Conservation (phyloP, 140 eudicot genomes). For the Oenanthe javanica region DNA sequence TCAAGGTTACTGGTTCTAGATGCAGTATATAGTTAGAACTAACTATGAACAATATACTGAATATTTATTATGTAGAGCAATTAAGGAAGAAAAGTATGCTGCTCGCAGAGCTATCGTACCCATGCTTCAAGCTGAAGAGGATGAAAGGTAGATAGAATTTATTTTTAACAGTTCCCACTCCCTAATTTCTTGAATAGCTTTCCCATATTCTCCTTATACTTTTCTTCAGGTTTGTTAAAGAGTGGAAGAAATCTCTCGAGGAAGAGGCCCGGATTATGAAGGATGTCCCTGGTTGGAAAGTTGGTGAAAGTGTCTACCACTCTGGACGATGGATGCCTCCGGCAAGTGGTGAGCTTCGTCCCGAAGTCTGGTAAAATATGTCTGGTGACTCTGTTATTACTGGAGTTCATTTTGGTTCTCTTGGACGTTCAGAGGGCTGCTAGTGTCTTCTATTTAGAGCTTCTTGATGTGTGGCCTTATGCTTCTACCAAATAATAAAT, state of each 20-base stretch:
- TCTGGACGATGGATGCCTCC: slow-evolving; percentile 99
- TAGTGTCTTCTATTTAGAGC: neutral
- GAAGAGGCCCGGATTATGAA: slow-evolving; percentile 96
- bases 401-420: neutral
- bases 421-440: neutral
- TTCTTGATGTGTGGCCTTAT: neutral
- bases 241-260: slow-evolving; percentile 78
- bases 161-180: neutral
- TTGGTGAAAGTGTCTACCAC: slow-evolving; percentile 86
- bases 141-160: slow-evolving; percentile 57
- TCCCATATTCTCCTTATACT: neutral
- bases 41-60: neutral
- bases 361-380: slow-evolving; percentile 73
- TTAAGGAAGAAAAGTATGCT: slow-evolving; percentile 80
- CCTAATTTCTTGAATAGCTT: neutral
- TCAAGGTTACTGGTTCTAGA: neutral
- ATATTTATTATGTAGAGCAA: slow-evolving; percentile 41
- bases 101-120: slow-evolving; percentile 91
- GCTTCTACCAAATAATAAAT: neutral
- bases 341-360: slow-evolving; percentile 92
- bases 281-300: slow-evolving; percentile 99
- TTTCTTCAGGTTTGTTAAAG: slow-evolving; percentile 70
- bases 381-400: slow-evolving; percentile 3
- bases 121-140: slow-evolving; percentile 94
- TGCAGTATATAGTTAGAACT: neutral